These are phyloP conservation scores for Neurospora discreta DNA, from an alignment of 495 filamentous ascomycete species.

Conservation along the genomic window DNA sequence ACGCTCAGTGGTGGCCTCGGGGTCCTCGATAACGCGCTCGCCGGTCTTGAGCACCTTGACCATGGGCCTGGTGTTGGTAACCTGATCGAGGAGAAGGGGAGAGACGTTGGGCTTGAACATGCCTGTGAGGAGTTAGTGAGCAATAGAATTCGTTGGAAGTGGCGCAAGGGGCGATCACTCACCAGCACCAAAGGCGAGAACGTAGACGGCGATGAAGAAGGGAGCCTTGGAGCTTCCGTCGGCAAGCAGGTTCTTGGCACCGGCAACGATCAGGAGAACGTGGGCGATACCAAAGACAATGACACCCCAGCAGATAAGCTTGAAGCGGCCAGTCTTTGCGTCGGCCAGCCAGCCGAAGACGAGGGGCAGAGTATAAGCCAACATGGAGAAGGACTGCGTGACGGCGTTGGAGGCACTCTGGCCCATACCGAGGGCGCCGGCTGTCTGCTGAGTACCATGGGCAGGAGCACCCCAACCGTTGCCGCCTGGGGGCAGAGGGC, in stretches of 20 bases:
- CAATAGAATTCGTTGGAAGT: not conserved
- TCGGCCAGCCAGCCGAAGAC: constrained; percentile 49
- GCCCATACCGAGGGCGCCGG: constrained; percentile 49
- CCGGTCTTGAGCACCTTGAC: constrained; percentile 35
- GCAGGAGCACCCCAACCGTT: constrained; percentile 53
- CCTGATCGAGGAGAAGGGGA: constrained; percentile 50
- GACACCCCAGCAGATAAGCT: constrained; percentile 52
- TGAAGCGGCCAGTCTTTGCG: constrained; percentile 46
- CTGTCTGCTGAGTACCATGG: constrained; percentile 39
- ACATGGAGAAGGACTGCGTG: constrained; percentile 47
- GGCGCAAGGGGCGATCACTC: constrained; percentile 26
- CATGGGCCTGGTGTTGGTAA: constrained; percentile 34
- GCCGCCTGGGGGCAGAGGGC: constrained; percentile 42
- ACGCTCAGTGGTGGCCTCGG: constrained; percentile 48
- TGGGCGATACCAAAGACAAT: constrained; percentile 55
- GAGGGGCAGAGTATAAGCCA: constrained; percentile 49
- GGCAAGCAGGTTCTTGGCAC: constrained; percentile 46
- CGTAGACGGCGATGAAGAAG: constrained; percentile 47
- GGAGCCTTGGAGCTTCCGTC: constrained; percentile 43
- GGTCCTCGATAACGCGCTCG: constrained; percentile 47
- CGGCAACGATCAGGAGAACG: constrained; percentile 50
- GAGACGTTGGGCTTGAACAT: constrained; percentile 59
- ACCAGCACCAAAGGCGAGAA: constrained; percentile 54
- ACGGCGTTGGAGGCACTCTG: constrained; percentile 49
- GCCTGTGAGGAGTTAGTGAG: constrained; percentile 13